Evolutionary conservation across 2,329 filamentous ascomycete genomes (phyloP).

Genomic region (Ilyonectria sp.): DNA sequence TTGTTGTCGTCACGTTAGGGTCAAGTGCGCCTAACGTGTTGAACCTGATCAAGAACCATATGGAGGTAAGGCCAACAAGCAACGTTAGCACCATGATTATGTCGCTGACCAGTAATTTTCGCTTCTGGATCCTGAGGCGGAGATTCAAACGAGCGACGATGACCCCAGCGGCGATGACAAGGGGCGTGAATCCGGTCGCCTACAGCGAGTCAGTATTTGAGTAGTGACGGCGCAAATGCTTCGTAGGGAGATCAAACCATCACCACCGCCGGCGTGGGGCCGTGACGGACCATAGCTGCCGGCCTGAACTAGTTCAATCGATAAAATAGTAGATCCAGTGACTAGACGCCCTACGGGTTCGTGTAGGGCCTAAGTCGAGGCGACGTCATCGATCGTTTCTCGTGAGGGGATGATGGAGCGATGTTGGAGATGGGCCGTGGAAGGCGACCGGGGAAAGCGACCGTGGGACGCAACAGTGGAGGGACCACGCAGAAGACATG

Average conservation of each 20-base stretch:
- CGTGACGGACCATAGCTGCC: neutral
- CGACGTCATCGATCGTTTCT: too few species aligned
- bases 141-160: conserved; percentile 36
- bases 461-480: too few species aligned
- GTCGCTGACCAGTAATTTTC: conserved; percentile 25
- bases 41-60: conserved; percentile 20
- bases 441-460: too few species aligned
- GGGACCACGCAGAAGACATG: too few species aligned
- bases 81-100: conserved; percentile 20
- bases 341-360: too few species aligned
- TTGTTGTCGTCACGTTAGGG: neutral
- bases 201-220: neutral
- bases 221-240: too few species aligned
- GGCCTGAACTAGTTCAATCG: neutral
- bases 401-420: too few species aligned
- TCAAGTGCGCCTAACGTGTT: conserved; percentile 29
- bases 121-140: conserved; percentile 31
- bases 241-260: neutral
- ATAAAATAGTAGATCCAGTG: too few species aligned
- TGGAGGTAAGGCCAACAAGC: conserved; percentile 6
- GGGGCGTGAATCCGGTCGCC: neutral
- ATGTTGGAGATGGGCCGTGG: too few species aligned
- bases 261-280: neutral
- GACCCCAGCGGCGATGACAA: neutral
- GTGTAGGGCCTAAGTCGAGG: too few species aligned